Base-by-base conservation (phyloP, 2,329 filamentous ascomycete species). In the Microsporum audouinii region DNA sequence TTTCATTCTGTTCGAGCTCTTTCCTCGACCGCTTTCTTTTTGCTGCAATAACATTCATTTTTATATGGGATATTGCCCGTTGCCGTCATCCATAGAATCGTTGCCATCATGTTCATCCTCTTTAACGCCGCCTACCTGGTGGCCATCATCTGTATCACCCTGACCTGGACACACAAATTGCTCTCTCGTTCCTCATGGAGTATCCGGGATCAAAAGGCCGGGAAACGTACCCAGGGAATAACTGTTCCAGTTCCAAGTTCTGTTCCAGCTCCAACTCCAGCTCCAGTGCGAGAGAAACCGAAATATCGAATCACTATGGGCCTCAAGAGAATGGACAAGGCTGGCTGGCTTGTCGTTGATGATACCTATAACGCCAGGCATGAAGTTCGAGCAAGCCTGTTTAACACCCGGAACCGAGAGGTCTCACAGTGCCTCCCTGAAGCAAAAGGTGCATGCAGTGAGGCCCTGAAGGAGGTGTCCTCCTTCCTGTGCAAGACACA, bases 341-440 rank as follows among this genome's bases (percentile, higher is more conserved):
- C 70, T 23, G 77, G 79, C 61, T 82, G 79, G 80, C 72, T 82
- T 10, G 76, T 72, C 0, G 67, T 82, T 56, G 78, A 81, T 63
- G 72, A 74, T 10, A 72, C 73, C 33, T 80, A 80, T 63, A 69
- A 73, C 57, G 69, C 73, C 10, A 75, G 78, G 63, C 76, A 79
- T 63, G 63, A 66, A 1, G 71, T 79, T 6, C 75, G 79, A 6
- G 66, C 70, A 1, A 63, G 71, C 14, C 69, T 82, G 38, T 70
- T 82, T 2, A 61, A 67, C 0, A 71, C 69, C 2, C 70, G 73
- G 57, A 72, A 69, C 29, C 59, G 68, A 1, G 72, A 78, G 33
- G 79, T 81, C 14, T 65, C 82, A 0, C 75, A 78, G 63, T 74
- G 74, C 27, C 71, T 77, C 7, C 75, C 74, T 0, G 77, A 77